Evolutionary conservation across 2,329 filamentous ascomycete species (phyloP), one percentile per base, ranked within the genome.

Genomic region (Neurospora sp.): DNA sequence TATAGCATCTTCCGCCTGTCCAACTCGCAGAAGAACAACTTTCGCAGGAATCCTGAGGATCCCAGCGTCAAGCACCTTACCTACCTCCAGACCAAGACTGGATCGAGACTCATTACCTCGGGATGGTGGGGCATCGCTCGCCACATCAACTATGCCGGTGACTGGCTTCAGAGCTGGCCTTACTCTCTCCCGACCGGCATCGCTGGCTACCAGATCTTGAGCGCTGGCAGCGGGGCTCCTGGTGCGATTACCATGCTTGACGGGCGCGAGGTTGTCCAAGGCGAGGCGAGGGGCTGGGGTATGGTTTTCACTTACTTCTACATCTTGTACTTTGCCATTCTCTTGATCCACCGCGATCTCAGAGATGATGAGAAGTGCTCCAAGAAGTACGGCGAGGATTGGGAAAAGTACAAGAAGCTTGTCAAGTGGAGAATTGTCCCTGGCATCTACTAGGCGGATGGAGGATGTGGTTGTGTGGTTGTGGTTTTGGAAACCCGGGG

Each of bases 251-350:
- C 87, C 70, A 85, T 88, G 79, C 78, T 81, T 6, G 87, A 89
- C 71, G 87, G 88, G 36, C 86, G 87, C 12, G 87, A 90, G 75
- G 85, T 93, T 1, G 84, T 93, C 15, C 89, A 89, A 69, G 91
- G 90, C 41, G 88, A 89, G 36, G 90, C 92, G 39, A 88, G 86
- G 75, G 94, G 93, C 28, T 97, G 91, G 87, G 93, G 91, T 66
- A 93, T 94, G 81, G 83, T 94, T 66, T 87, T 97, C 74, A 97
- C 94, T 0, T 98, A 97, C 83, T 97, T 97, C 79, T 98, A 96
- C 82, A 85, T 97, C 75, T 76, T 97, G 8, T 98, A 97, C 83
- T 97, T 98, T 82, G 93, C 89, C 3, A 82, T 97, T 12, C 82
- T 98, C 72, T 85, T 98, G 11, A 83, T 97, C 69, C 95, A 97